A percentile compares a stretch with the other conserved stretches of the same genome.
Evolutionary conservation across 2,329 filamentous ascomycete species (phyloP).

Genomic region (Penicillium sp.): DNA sequence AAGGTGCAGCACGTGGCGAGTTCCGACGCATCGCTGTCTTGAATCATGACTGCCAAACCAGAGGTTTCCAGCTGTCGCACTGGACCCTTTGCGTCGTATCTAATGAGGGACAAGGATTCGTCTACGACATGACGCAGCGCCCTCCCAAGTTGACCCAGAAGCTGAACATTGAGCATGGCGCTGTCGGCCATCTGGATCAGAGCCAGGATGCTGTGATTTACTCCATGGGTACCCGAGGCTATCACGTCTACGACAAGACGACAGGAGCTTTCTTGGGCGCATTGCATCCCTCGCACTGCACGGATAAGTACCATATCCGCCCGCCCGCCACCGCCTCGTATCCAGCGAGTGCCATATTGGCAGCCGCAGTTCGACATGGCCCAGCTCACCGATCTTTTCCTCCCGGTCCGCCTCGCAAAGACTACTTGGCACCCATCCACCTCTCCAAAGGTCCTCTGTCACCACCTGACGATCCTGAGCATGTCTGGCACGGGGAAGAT

Average conservation of each 20-base stretch:
- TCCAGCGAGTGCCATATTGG: conserved; percentile 19
- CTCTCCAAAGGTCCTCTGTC: conserved; percentile 28
- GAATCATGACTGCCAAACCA: conserved; percentile 44
- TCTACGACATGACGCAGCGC: conserved; percentile 44
- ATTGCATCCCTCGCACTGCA: conserved; percentile 36
- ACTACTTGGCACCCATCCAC: conserved; percentile 29
- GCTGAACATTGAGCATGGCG: conserved; percentile 41
- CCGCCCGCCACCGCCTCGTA: conserved; percentile 22
- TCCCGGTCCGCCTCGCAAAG: conserved; percentile 21
- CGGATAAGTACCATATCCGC: conserved; percentile 36
- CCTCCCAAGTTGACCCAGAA: conserved; percentile 36
- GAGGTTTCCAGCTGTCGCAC: conserved; percentile 48
- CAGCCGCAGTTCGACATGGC: conserved; percentile 22
- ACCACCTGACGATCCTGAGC: conserved; percentile 20
- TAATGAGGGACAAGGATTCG: conserved; percentile 44
- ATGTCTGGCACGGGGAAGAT: conserved; percentile 37
- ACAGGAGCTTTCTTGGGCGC: conserved; percentile 40
- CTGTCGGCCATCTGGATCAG: conserved; percentile 48
- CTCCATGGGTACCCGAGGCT: conserved; percentile 45
- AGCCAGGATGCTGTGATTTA: conserved; percentile 43
- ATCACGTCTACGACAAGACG: conserved; percentile 44
- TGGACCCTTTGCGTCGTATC: conserved; percentile 49
- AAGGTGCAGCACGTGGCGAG: conserved; percentile 36
- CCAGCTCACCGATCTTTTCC: conserved; percentile 20
- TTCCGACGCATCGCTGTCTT: conserved; percentile 44